Base-by-base conservation (phyloP, 1,139 yeast species). In the Saccharomyces pastorianus region DNA sequence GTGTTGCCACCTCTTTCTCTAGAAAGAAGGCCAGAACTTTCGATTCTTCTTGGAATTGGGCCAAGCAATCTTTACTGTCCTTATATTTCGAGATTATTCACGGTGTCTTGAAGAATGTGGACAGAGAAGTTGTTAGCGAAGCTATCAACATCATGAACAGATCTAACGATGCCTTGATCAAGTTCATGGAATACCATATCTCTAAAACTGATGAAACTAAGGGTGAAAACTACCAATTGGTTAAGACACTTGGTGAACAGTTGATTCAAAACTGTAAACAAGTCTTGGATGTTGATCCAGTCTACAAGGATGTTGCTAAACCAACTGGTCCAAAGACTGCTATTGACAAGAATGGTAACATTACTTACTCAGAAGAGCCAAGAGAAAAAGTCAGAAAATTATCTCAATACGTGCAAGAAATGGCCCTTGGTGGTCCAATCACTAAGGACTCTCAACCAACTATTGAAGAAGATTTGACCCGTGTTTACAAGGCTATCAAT, bases 41-140 rank as follows among this genome's bases (percentile, higher is more conserved):
- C 72, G 98, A 93, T 73, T 90, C 98, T 28, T 90, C 91, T 74
- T 93, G 99, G 99, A 95, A 95, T 74, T 93, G 99, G 99, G 97
- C 98, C 49, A 88, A 97, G 74, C 99, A 93, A 77, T 96, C 95
- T 71, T 88, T 95, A 58, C 76, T 93, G 64, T 84, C 91, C 52
- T 86, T 93, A 90, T 93, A 89, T 76, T 93, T 82, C 71, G 97
- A 93, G 73, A 89, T 93, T 65, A 89, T 93, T 66, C 95, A 93
- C 72, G 99, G 99, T 69, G 85, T 88, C 62, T 80, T 93, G 64
- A 72, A 74, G 58, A 85, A 89, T 56, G 86, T 93, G 61, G 98
- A 93, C 71, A 85, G 99, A 72, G 97, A 93, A 76, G 90, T 95
- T 60, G 96, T 93, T 58, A 83, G 91, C 61, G 96, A 91, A 72